phyloP scores from a whole-genome alignment of 768 basidiomycete genomes.

The Butyriboletus loyo region DNA sequence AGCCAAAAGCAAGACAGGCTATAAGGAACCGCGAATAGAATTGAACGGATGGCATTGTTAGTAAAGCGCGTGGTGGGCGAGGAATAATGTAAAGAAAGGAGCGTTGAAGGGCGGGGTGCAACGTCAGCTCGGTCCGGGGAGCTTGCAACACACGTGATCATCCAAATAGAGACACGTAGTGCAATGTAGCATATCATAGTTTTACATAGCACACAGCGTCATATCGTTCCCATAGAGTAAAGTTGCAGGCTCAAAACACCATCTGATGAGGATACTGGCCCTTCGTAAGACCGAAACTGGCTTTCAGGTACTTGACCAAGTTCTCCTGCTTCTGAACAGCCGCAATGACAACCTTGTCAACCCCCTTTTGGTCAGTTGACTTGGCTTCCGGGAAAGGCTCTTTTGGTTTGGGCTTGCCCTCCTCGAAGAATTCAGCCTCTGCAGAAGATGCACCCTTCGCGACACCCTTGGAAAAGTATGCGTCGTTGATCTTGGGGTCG shows the following conservation, averaged over 20 bases:
- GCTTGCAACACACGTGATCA: conserved; percentile 13
- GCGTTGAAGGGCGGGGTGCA: not conserved
- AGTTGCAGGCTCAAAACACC: conserved; percentile 61
- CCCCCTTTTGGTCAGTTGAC: conserved; percentile 85
- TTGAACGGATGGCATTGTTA: conserved; percentile 7
- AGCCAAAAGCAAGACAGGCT: conserved; percentile 9
- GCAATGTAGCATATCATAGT: conserved; percentile 25
- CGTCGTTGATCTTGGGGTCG: conserved; percentile 88
- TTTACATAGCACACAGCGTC: conserved; percentile 18
- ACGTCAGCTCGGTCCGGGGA: not conserved
- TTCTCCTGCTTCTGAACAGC: conserved; percentile 89
- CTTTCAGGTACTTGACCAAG: conserved; percentile 89
- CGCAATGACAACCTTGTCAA: conserved; percentile 76
- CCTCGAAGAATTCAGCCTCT: conserved; percentile 96
- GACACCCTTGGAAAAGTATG: conserved; percentile 85
- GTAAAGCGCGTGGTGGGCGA: conserved; percentile 1
- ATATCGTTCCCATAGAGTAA: conserved; percentile 17
- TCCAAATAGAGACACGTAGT: conserved; percentile 11
- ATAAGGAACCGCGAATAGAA: conserved; percentile 9
- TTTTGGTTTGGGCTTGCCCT: conserved; percentile 89
- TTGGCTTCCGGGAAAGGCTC: conserved; percentile 83
- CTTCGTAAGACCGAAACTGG: conserved; percentile 92
- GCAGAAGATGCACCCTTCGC: conserved; percentile 71
- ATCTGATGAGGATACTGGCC: conserved; percentile 96
- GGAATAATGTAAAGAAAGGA: conserved; percentile 1